These are phyloP conservation scores for Planoprotostelium fungivorum DNA, from an alignment of 78 protist genomes.

Conservation along the genomic window DNA sequence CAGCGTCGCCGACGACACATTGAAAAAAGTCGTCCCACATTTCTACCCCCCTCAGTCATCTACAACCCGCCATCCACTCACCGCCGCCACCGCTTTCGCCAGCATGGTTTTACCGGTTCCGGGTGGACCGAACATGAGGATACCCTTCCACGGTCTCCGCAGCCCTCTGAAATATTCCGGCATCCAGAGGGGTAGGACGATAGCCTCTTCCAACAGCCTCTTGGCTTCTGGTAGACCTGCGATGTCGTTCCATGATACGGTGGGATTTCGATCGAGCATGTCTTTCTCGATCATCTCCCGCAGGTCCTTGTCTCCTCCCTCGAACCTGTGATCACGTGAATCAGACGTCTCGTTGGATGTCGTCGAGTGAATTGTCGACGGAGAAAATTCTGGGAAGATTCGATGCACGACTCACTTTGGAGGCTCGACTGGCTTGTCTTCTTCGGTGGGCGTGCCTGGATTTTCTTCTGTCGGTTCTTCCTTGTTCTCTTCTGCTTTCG, in stretches of 20 bases:
- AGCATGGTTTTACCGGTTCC: constrained; percentile 92
- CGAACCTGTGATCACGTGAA: not conserved
- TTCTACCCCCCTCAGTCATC: constrained; percentile 18
- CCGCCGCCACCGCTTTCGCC: constrained; percentile 90
- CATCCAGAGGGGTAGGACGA: constrained; percentile 59
- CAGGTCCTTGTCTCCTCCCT: constrained; percentile 21
- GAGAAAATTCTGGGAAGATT: too few species aligned
- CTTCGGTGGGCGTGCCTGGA: not conserved
- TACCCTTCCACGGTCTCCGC: constrained; percentile 85
- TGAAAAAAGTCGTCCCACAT: constrained; percentile 81
- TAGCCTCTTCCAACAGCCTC: constrained; percentile 76
- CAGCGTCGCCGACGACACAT: constrained; percentile 61
- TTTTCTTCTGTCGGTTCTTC: not conserved
- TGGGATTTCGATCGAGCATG: constrained; percentile 27
- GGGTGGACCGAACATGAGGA: constrained; percentile 86
- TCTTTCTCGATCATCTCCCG: constrained; percentile 62
- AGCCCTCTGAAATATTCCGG: constrained; percentile 80
- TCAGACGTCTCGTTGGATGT: too few species aligned
- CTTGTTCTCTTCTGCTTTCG: not conserved
- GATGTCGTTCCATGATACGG: constrained; percentile 67
- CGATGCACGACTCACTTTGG: too few species aligned
- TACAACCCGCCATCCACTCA: not conserved
- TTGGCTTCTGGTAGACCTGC: constrained; percentile 78
- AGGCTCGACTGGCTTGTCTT: not conserved
- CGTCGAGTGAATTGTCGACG: not conserved